Percentiles rank a stretch among this genome's conserved stretches.
Evolutionary conservation across 176 grass and related monocot genomes (phyloP).

Genomic region (Aechmea fasciata): DNA sequence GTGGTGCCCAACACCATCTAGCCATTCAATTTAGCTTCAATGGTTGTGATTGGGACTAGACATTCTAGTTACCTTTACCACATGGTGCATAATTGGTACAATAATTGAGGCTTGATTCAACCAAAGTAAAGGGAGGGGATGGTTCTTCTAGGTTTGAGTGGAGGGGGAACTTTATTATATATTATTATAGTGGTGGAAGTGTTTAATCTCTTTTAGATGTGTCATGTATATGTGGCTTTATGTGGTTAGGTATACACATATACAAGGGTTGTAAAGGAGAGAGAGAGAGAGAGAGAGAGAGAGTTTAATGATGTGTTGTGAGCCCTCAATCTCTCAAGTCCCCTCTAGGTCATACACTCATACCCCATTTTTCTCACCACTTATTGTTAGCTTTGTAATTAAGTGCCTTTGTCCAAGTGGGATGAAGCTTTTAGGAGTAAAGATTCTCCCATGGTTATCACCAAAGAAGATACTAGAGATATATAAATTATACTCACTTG

Average conservation of each 20-base stretch:
- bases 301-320: background rate
- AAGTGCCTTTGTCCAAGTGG: background rate
- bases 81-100: background rate
- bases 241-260: background rate
- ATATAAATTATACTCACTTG: too few species aligned
- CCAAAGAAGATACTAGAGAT: too few species aligned
- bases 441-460: background rate
- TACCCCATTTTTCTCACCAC: background rate
- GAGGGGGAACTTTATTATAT: background rate
- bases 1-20: background rate
- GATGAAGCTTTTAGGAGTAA: background rate
- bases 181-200: background rate
- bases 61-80: background rate
- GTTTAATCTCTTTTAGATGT: background rate
- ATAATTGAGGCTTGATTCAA: background rate
- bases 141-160: background rate
- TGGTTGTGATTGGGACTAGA: background rate
- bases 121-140: background rate
- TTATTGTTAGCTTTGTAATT: background rate
- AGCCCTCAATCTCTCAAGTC: background rate
- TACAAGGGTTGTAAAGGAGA: background rate
- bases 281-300: background rate
- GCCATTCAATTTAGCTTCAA: background rate
- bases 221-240: background rate
- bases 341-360: background rate